Percentiles rank a stretch among this genome's conserved stretches.
These are phyloP conservation scores for Ophiocordyceps polyrhachis-furcata DNA, from an alignment of 2,329 filamentous ascomycete genomes.

Conservation along the genomic window DNA sequence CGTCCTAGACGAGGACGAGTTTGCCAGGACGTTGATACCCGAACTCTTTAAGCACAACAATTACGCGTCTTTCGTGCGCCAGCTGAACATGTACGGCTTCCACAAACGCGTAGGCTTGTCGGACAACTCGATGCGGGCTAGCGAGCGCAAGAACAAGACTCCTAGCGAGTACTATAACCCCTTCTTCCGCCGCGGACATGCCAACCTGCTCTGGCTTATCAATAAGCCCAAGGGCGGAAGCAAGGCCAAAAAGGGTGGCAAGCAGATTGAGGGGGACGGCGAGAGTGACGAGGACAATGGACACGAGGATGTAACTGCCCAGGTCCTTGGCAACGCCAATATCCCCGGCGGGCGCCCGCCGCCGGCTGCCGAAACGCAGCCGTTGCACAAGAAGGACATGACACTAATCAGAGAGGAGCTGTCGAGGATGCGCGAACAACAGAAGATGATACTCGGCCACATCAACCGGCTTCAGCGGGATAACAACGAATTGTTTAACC, in stretches of 20 bases:
- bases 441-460: conserved; percentile 67
- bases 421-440: conserved; percentile 65
- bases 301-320: conserved; percentile 19
- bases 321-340: conserved; percentile 6
- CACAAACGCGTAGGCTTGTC: conserved; percentile 89
- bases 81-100: conserved; percentile 95
- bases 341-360: conserved; percentile 13
- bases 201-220: conserved; percentile 86
- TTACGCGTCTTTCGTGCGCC: conserved; percentile 88
- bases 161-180: conserved; percentile 97
- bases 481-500: conserved; percentile 72
- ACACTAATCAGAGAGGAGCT: conserved; percentile 63
- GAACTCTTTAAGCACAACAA: conserved; percentile 99
- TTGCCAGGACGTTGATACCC: conserved; percentile 89
- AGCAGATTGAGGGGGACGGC: conserved; percentile 50
- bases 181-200: conserved; percentile 84
- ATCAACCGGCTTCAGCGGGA: conserved; percentile 67
- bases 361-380: conserved; percentile 25
- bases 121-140: conserved; percentile 94
- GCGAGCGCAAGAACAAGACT: conserved; percentile 91
- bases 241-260: conserved; percentile 36
- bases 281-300: conserved; percentile 37
- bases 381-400: conserved; percentile 53
- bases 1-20: conserved; percentile 92
- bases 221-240: conserved; percentile 76